Conservation (phyloP, 768 basidiomycete genomes). For the Mycena polygramma region DNA sequence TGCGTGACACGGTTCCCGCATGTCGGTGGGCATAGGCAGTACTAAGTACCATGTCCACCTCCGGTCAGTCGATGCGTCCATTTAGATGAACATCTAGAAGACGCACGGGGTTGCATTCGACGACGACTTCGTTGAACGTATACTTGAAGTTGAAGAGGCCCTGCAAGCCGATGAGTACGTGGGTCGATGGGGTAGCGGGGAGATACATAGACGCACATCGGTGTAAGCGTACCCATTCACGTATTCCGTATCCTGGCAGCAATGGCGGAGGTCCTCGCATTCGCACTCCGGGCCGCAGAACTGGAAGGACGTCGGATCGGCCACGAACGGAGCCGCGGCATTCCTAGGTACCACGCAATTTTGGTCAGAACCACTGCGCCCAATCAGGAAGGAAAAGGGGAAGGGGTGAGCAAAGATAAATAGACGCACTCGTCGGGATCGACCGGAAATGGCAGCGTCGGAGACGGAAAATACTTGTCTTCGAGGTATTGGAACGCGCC, state of each 20-base stretch:
- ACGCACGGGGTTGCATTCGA: slow-evolving; percentile 43
- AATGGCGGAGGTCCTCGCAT: not conserved
- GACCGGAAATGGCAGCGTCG: not conserved
- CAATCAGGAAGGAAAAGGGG: too few relatives aligned
- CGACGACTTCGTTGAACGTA: slow-evolving; percentile 17
- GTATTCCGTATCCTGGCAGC: not conserved
- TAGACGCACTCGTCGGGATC: not conserved
- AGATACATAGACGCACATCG: slow-evolving; percentile 12
- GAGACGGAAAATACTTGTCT: slow-evolving; percentile 16
- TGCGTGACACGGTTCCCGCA: slow-evolving; percentile 44
- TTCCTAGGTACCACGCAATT: not conserved
- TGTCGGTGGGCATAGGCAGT: slow-evolving; percentile 29
- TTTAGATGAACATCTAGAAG: not conserved
- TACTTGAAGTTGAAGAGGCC: slow-evolving; percentile 35
- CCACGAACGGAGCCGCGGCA: not conserved
- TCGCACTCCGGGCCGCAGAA: not conserved
- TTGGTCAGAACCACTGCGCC: not conserved
- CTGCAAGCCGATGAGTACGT: not conserved
- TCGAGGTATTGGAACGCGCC: slow-evolving; percentile 31
- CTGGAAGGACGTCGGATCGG: not conserved
- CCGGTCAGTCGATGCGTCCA: not conserved
- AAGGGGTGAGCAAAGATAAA: not conserved
- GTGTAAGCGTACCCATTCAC: slow-evolving; percentile 21
- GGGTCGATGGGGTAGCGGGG: not conserved
- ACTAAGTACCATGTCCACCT: slow-evolving; percentile 7